These are phyloP conservation scores for Didymella arachidicola DNA, from an alignment of 2,329 filamentous ascomycete genomes.

Conservation along the genomic window DNA sequence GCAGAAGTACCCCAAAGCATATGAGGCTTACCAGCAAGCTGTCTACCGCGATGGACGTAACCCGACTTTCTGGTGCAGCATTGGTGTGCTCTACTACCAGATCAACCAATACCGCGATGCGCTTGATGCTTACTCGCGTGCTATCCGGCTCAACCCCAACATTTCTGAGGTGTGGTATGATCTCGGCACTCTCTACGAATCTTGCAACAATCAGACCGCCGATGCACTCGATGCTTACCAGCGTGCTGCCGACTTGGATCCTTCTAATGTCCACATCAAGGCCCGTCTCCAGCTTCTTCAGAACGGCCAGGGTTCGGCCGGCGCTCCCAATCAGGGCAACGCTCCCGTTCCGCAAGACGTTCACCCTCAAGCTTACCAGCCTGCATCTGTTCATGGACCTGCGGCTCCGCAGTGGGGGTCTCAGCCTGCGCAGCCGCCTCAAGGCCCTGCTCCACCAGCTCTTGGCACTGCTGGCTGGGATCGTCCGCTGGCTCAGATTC, in stretches of 20 bases:
- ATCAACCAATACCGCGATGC: constrained; percentile 99
- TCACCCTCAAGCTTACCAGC: constrained; percentile 92
- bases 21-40: constrained; percentile 97
- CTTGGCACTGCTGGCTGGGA: constrained; percentile 65
- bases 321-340: constrained; percentile 73
- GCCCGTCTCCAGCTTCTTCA: constrained; percentile 88
- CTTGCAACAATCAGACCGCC: constrained; percentile 97
- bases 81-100: constrained; percentile 98
- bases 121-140: constrained; percentile 94
- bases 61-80: constrained; percentile 99
- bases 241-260: constrained; percentile 92
- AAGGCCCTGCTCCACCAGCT: constrained; percentile 68
- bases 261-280: constrained; percentile 93
- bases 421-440: constrained; percentile 70
- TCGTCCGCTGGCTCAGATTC: constrained; percentile 76
- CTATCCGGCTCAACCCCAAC: constrained; percentile 95
- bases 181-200: constrained; percentile 95
- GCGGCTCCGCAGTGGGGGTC: constrained; percentile 90
- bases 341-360: constrained; percentile 95
- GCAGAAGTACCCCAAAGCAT: constrained; percentile 97
- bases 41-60: constrained; percentile 98
- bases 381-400: constrained; percentile 79
- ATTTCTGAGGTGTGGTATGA: constrained; percentile 99
- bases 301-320: constrained; percentile 74
- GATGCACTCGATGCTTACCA: constrained; percentile 97